Percentiles rank a stretch among this genome's conserved stretches.
Conservation (phyloP, 2,329 filamentous ascomycete genomes). For the Paracamarosporium sp. region DNA sequence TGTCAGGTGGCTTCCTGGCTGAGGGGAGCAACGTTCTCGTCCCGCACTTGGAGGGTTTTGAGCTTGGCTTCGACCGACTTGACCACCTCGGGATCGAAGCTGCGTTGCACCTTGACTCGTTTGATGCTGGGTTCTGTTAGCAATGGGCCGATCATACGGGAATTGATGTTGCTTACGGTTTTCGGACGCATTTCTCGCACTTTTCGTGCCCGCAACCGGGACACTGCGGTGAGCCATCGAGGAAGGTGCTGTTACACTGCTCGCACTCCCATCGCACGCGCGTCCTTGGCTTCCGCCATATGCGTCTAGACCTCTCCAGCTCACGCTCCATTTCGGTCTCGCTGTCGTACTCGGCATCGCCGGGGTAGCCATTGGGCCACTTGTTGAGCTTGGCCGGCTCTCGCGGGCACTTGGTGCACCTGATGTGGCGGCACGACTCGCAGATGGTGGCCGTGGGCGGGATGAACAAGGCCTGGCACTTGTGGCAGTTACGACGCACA, state of each 20-base stretch:
- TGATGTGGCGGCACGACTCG: slow-evolving; percentile 70
- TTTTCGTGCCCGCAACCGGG: slow-evolving; percentile 66
- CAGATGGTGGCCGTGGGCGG: slow-evolving; percentile 65
- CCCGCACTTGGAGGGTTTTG: slow-evolving; percentile 34
- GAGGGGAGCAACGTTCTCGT: slow-evolving; percentile 17
- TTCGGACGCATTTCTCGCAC: slow-evolving; percentile 65
- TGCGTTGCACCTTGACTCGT: slow-evolving; percentile 61
- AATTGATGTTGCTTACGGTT: slow-evolving; percentile 47
- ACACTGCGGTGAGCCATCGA: slow-evolving; percentile 63
- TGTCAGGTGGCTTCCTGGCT: slow-evolving; percentile 8
- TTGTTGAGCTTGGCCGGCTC: slow-evolving; percentile 76
- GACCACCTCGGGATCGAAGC: slow-evolving; percentile 67
- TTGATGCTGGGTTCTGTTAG: slow-evolving; percentile 54
- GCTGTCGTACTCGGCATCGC: slow-evolving; percentile 58
- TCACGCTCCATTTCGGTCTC: slow-evolving; percentile 36
- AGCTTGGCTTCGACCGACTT: slow-evolving; percentile 65
- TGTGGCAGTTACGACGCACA: slow-evolving; percentile 77
- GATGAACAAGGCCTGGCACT: slow-evolving; percentile 70
- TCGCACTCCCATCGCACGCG: slow-evolving; percentile 63
- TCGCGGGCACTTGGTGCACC: slow-evolving; percentile 81
- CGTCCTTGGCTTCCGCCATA: slow-evolving; percentile 53
- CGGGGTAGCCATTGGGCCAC: slow-evolving; percentile 74
- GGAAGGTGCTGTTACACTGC: slow-evolving; percentile 67
- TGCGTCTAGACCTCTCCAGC: slow-evolving; percentile 39
- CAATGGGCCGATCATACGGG: background rate